Percentiles rank a stretch among this genome's conserved stretches.
Conservation (phyloP, 805 yeast genomes). For the Schwanniomyces pseudopolymorphus region DNA sequence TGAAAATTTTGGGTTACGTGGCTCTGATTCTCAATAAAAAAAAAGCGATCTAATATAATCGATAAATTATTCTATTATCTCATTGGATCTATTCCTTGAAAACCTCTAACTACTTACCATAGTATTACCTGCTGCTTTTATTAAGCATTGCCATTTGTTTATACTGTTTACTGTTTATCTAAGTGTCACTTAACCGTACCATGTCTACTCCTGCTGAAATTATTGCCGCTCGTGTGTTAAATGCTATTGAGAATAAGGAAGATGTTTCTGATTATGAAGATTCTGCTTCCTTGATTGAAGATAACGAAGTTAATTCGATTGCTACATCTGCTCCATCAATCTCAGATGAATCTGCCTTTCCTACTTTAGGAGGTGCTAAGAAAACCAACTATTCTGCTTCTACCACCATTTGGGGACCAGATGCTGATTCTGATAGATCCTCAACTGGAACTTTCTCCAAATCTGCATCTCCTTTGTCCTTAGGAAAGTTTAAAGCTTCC, state of each 20-base stretch:
- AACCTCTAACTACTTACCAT: slow-evolving; percentile 3
- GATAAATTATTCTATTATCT: neutral
- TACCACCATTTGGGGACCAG: slow-evolving; percentile 43
- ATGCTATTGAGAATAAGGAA: slow-evolving; percentile 5
- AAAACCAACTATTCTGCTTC: slow-evolving; percentile 20
- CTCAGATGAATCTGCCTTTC: slow-evolving; percentile 58
- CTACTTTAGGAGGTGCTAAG: slow-evolving; percentile 55
- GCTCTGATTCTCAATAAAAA: neutral
- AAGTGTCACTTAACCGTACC: neutral
- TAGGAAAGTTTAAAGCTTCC: slow-evolving; percentile 45
- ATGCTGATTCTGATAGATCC: slow-evolving; percentile 14
- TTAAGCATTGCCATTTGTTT: slow-evolving; percentile 18
- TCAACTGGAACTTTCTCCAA: slow-evolving; percentile 18
- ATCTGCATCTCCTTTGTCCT: slow-evolving; percentile 17
- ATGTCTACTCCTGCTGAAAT: slow-evolving; percentile 51
- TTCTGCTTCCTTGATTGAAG: slow-evolving; percentile 9
- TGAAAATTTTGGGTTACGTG: neutral
- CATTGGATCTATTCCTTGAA: neutral
- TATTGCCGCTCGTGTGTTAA: slow-evolving; percentile 42
- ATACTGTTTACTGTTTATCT: slow-evolving; percentile 8
- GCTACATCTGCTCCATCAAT: slow-evolving; percentile 37
- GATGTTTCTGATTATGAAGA: slow-evolving; percentile 15
- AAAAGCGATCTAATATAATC: neutral
- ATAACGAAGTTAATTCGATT: slow-evolving; percentile 4
- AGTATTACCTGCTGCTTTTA: slow-evolving; percentile 17